Percentiles rank a stretch among this genome's conserved stretches.
Evolutionary conservation across 495 filamentous ascomycete species (phyloP).

Genomic region (Aspergillus sclerotiicarbonarius): DNA sequence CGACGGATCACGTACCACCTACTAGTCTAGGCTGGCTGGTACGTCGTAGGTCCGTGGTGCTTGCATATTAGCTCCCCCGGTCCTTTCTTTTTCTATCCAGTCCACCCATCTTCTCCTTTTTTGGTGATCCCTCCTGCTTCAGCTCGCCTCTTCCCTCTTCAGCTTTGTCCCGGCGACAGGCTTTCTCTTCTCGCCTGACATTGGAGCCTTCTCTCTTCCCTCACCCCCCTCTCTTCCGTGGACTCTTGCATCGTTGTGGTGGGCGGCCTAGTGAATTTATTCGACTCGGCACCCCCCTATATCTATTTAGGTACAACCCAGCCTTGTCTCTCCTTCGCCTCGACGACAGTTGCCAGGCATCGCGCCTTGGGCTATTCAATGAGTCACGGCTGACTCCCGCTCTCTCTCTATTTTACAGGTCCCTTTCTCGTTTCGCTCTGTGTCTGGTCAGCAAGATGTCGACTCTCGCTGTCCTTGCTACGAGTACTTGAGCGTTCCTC

Average conservation of each 20-base stretch:
- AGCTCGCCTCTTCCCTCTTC: slow-evolving; percentile 14
- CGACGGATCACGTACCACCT: slow-evolving; percentile 19
- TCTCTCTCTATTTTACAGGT: slow-evolving; percentile 2
- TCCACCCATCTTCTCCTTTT: slow-evolving; percentile 20
- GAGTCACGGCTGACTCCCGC: slow-evolving; percentile 10
- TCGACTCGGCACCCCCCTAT: slow-evolving; percentile 3
- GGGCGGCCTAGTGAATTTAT: slow-evolving; percentile 6
- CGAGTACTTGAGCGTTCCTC: slow-evolving; percentile 35
- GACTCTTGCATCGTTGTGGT: slow-evolving; percentile 15
- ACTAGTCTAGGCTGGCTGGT: slow-evolving; percentile 13
- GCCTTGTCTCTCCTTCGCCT: slow-evolving; percentile 1
- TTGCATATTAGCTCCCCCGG: slow-evolving; percentile 27
- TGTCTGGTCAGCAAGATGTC: slow-evolving; percentile 44
- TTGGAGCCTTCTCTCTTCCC: slow-evolving; percentile 5
- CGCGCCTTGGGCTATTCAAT: neutral
- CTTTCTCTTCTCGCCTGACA: slow-evolving; percentile 12
- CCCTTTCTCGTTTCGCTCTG: slow-evolving; percentile 13
- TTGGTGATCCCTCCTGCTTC: slow-evolving; percentile 15
- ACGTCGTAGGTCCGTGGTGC: slow-evolving; percentile 17
- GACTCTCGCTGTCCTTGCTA: slow-evolving; percentile 25
- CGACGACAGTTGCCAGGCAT: neutral
- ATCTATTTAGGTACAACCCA: slow-evolving; percentile 1
- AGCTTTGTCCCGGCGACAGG: slow-evolving; percentile 35
- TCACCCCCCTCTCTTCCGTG: slow-evolving; percentile 3
- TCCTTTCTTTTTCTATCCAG: slow-evolving; percentile 21